Conservation (phyloP, 768 basidiomycete genomes). For the Lactarius hengduanensis region DNA sequence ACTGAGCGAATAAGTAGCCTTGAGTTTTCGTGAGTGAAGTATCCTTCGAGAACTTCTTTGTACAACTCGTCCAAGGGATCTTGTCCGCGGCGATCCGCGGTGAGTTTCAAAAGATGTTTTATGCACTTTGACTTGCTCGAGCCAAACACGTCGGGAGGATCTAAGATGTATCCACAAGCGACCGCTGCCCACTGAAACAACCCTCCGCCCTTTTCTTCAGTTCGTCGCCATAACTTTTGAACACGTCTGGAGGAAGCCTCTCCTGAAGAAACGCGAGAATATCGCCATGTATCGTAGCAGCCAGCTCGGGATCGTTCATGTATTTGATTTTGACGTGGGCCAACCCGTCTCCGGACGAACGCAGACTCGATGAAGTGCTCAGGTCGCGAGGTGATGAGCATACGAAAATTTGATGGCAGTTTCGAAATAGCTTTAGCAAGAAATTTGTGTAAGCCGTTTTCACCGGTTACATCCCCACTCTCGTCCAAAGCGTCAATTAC, state of each 20-base stretch:
- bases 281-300: background rate
- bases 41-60: background rate
- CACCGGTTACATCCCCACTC: background rate
- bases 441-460: background rate
- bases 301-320: background rate
- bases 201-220: background rate
- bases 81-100: background rate
- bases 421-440: background rate
- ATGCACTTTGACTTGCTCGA: background rate
- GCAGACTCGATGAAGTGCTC: background rate
- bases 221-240: background rate
- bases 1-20: background rate
- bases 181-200: background rate
- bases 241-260: background rate
- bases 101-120: background rate
- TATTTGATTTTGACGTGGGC: background rate
- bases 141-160: background rate
- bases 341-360: background rate
- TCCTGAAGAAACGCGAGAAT: background rate
- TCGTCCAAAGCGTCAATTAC: background rate
- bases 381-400: background rate
- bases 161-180: background rate
- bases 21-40: background rate
- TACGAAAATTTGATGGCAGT: background rate
- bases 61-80: background rate